Evolutionary conservation across 2,329 filamentous ascomycete genomes (phyloP), one percentile per base, ranked within the genome.

Genomic region (Onygenales sp.): DNA sequence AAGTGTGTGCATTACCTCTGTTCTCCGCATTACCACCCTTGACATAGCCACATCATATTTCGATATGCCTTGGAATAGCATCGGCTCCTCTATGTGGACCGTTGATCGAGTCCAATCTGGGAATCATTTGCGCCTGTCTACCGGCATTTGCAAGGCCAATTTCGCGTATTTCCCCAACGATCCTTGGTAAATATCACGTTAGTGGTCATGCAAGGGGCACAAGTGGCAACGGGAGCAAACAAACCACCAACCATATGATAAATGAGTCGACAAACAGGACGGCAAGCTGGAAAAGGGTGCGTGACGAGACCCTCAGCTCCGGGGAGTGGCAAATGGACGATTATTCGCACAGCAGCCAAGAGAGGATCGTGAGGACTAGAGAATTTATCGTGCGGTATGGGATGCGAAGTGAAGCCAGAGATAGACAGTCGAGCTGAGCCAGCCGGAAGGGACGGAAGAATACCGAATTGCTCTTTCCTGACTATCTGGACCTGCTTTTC

Each of bases 71-170:
- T 62, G 57, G 43, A 67, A 65, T 17, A 63, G 59, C 27, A 59
- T 69, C 44, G 54, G 56, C 9, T 65, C 66, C 13, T 67, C 69
- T 7, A 65, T 66, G 17, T 72, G 69, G 69, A 69, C 67, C 3
- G 62, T 65, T 65, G 9, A 62, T 71, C 42, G 69, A 72, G 58
- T 61, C 61, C 13, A 67, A 69, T 49, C 58, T 67, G 9, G 69
- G 61, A 5, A 65, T 72, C 27, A 66, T 71, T 36, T 71, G 68
- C 53, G 66, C 69, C 11, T 70, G 66, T 55, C 62, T 72, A 5
- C 69, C 69, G 3, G 67, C 68, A 59, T 59, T 66, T 10, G 59
- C 62, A 41, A 56, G 58, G 3, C 60, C 62, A 2, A 56, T 70
- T 3, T 39, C 54, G 10, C 39, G 56, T n/a, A 21, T 54, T 17